Conservation (phyloP, 1,284 basidiomycete species). For the Tylopilus sp. region DNA sequence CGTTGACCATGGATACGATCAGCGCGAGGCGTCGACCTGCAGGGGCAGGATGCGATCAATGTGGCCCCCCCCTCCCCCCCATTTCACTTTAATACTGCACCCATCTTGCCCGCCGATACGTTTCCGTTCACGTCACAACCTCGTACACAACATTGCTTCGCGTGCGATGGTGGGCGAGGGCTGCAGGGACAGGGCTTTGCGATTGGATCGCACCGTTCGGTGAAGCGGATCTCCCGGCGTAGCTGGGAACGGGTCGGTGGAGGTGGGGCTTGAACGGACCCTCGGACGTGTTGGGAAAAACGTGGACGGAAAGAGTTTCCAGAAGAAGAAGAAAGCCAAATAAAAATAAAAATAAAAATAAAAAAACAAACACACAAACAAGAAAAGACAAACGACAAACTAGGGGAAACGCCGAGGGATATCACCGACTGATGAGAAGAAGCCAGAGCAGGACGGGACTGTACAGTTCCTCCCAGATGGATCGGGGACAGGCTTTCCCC, state of each 20-base stretch:
- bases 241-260: conserved; percentile 14
- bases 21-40: conserved; percentile 6
- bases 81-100: conserved; percentile 22
- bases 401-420: neutral
- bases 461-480: neutral
- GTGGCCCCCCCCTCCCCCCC: neutral
- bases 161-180: too few species aligned
- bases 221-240: conserved; percentile 20
- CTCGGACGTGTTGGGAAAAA: conserved; percentile 17
- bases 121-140: too few species aligned
- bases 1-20: conserved; percentile 1
- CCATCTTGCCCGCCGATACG: too few species aligned
- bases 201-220: conserved; percentile 20
- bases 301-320: conserved; percentile 2
- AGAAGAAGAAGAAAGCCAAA: too few species aligned
- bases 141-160: too few species aligned
- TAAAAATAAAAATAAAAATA: too few species aligned
- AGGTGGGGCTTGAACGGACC: conserved; percentile 16
- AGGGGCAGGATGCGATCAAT: neutral
- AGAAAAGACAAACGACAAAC: too few species aligned
- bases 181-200: neutral
- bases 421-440: neutral
- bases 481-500: neutral
- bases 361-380: too few species aligned
- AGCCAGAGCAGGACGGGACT: too few species aligned